Evolutionary conservation across 805 yeast genomes (phyloP).

Genomic region (Cyberlindnera samutprakarnensis): DNA sequence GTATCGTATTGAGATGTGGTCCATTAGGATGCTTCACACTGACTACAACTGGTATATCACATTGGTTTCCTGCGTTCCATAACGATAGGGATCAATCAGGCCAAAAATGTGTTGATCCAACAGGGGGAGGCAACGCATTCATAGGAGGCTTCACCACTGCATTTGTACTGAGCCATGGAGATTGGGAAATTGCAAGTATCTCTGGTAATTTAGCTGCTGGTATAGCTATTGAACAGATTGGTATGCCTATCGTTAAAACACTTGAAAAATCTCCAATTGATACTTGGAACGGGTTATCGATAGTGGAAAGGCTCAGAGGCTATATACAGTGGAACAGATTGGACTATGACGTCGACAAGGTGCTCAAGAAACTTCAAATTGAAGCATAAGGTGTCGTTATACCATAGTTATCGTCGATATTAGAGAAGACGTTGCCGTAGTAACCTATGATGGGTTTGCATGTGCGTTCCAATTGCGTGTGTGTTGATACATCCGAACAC

Average conservation of each 20-base stretch:
- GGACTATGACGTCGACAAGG: slow-evolving; percentile 2
- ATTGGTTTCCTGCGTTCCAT: slow-evolving; percentile 75
- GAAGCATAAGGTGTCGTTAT: no score
- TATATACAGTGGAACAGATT: slow-evolving; percentile 28
- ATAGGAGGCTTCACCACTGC: slow-evolving; percentile 75
- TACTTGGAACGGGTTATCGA: slow-evolving; percentile 53
- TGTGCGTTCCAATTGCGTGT: no score
- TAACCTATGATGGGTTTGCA: no score
- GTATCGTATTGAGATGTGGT: slow-evolving; percentile 72
- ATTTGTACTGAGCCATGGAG: slow-evolving; percentile 36
- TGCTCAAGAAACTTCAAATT: not conserved
- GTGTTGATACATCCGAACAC: no score
- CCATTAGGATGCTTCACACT: slow-evolving; percentile 54
- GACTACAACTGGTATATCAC: slow-evolving; percentile 19
- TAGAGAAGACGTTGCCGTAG: no score
- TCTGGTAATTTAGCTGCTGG: slow-evolving; percentile 79
- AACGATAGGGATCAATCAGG: slow-evolving; percentile 23
- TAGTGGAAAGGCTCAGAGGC: slow-evolving; percentile 35
- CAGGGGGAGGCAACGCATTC: slow-evolving; percentile 92
- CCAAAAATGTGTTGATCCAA: slow-evolving; percentile 68
- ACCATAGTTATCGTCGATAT: no score
- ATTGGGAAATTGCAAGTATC: slow-evolving; percentile 48
- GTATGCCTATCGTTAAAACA: slow-evolving; percentile 45
- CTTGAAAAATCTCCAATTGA: no score
- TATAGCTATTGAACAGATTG: slow-evolving; percentile 71